These are phyloP conservation scores for Leccinum subgranulosum DNA, from an alignment of 768 basidiomycete genomes.

Conservation along the genomic window DNA sequence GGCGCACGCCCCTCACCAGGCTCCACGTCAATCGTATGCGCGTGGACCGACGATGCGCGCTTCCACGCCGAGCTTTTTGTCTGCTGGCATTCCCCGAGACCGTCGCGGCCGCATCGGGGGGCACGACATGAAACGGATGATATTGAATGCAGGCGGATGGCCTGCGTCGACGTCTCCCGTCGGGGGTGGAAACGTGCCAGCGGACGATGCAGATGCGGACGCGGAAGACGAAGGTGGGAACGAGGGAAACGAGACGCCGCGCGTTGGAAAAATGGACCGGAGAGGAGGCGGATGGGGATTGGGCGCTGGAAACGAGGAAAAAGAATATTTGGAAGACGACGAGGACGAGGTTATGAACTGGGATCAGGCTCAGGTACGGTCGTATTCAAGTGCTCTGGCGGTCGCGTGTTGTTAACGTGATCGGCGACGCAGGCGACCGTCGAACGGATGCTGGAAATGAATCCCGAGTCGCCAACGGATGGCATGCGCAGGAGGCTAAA, in stretches of 20 bases:
- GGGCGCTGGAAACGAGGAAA: conserved; percentile 57
- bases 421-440: conserved; percentile 42
- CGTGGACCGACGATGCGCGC: conserved; percentile 28
- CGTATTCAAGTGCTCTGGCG: background rate
- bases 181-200: conserved; percentile 4
- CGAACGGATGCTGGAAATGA: conserved; percentile 59
- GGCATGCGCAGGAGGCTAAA: conserved; percentile 21
- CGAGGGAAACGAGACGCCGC: conserved; percentile 57
- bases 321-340: conserved; percentile 57
- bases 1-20: conserved; percentile 24
- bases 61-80: conserved; percentile 61
- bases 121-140: conserved; percentile 26
- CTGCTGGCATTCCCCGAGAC: conserved; percentile 72
- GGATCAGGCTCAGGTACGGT: conserved; percentile 64
- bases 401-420: background rate
- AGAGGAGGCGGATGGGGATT: conserved; percentile 70
- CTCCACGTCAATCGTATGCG: conserved; percentile 25
- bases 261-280: conserved; percentile 43
- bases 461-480: conserved; percentile 27
- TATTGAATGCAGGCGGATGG: conserved; percentile 28
- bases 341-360: conserved; percentile 63
- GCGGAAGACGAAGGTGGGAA: conserved; percentile 36
- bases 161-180: conserved; percentile 7
- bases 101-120: conserved; percentile 71
- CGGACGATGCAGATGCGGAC: conserved; percentile 32